phyloP scores from a whole-genome alignment of 352 stramenopile species.

The Phytophthora lateralis region DNA sequence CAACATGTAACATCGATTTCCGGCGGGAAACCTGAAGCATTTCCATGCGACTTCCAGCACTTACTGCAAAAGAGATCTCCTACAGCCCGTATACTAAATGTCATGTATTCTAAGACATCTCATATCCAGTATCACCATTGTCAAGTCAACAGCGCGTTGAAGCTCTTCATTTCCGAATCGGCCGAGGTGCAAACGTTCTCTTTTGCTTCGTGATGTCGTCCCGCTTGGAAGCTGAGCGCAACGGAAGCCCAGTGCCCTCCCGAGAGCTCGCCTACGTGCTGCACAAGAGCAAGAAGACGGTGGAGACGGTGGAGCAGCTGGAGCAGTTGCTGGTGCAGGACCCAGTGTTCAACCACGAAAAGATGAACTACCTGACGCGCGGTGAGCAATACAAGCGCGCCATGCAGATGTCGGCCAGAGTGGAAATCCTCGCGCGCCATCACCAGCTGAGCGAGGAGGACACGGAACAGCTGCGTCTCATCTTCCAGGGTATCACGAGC shows the following conservation, averaged over 20 bases:
- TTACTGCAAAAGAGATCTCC: background rate
- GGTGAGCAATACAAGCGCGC: conserved; percentile 63
- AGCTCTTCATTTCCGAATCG: conserved; percentile 24
- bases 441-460: conserved; percentile 62
- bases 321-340: conserved; percentile 64
- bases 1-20: conserved; percentile 25
- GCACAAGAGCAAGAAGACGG: conserved; percentile 51
- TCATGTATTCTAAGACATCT: background rate
- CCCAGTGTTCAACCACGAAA: conserved; percentile 55
- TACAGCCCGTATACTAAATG: background rate
- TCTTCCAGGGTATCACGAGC: conserved; percentile 62
- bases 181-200: background rate
- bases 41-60: conserved; percentile 13
- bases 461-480: conserved; percentile 52
- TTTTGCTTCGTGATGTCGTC: conserved; percentile 13
- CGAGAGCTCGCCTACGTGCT: conserved; percentile 73
- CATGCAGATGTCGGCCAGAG: conserved; percentile 58
- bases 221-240: conserved; percentile 46
- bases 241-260: conserved; percentile 45
- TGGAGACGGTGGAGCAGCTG: conserved; percentile 62
- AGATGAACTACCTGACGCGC: conserved; percentile 76
- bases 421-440: conserved; percentile 62
- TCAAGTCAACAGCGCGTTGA: conserved; percentile 41
- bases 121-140: conserved; percentile 1
- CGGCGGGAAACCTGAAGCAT: conserved; percentile 1